These are phyloP conservation scores for Phylloporus rhodoxanthus DNA, from an alignment of 768 basidiomycete species.

Conservation along the genomic window DNA sequence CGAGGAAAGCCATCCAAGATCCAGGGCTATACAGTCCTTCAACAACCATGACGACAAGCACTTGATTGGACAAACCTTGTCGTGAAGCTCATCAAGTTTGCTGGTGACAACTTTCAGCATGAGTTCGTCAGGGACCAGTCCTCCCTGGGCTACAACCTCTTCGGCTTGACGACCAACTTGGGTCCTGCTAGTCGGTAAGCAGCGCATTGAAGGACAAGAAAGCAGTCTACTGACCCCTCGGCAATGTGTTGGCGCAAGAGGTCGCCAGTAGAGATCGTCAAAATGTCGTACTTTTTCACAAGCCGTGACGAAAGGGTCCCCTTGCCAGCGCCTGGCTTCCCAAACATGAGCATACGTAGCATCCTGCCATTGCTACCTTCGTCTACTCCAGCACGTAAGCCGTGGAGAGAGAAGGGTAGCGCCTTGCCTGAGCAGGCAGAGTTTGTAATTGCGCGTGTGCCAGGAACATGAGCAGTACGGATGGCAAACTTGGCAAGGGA, in stretches of 20 bases:
- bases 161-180: slow-evolving; percentile 70
- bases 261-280: slow-evolving; percentile 79
- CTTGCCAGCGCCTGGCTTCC: slow-evolving; percentile 70
- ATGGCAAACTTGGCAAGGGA: slow-evolving; percentile 14
- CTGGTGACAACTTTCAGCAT: slow-evolving; percentile 72
- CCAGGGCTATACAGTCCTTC: slow-evolving; percentile 58
- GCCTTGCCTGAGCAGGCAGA: slow-evolving; percentile 36
- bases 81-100: slow-evolving; percentile 60
- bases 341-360: slow-evolving; percentile 52
- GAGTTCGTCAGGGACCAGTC: slow-evolving; percentile 70
- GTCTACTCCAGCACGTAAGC: slow-evolving; percentile 30
- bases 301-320: slow-evolving; percentile 76
- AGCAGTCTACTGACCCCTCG: slow-evolving; percentile 32
- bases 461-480: slow-evolving; percentile 8
- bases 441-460: slow-evolving; percentile 25
- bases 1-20: slow-evolving; percentile 91
- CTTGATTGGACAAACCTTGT: slow-evolving; percentile 45
- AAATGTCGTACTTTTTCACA: slow-evolving; percentile 73
- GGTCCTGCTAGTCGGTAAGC: slow-evolving; percentile 39
- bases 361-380: slow-evolving; percentile 18
- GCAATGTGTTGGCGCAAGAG: slow-evolving; percentile 79
- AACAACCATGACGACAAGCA: background rate
- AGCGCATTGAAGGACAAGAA: background rate
- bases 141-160: slow-evolving; percentile 72
- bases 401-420: slow-evolving; percentile 47